Evolutionary conservation across 164 flowering plant species (phyloP).

Genomic region (Sedum album): DNA sequence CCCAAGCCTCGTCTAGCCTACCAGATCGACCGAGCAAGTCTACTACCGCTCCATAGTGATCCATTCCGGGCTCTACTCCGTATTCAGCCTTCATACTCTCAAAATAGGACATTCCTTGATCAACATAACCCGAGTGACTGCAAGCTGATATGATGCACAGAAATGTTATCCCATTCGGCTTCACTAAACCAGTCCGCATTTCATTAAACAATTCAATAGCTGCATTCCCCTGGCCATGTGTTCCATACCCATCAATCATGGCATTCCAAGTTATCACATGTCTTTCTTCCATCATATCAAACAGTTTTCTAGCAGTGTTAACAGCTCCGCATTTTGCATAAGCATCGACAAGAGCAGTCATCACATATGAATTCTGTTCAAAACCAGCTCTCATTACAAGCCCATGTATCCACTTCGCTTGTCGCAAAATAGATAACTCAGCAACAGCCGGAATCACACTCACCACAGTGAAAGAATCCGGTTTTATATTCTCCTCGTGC

Average conservation of each 20-base stretch:
- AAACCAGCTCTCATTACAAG: slow-evolving; percentile 42
- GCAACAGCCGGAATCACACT: slow-evolving; percentile 73
- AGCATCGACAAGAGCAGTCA: slow-evolving; percentile 86
- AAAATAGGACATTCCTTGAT: slow-evolving; percentile 52
- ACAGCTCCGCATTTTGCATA: slow-evolving; percentile 92
- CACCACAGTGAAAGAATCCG: slow-evolving; percentile 77
- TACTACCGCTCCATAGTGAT: slow-evolving; percentile 83
- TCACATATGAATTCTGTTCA: slow-evolving; percentile 52
- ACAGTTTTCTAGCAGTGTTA: slow-evolving; percentile 60
- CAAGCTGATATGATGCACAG: slow-evolving; percentile 73
- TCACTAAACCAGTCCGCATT: slow-evolving; percentile 36
- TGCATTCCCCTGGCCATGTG: slow-evolving; percentile 60
- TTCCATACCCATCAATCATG: slow-evolving; percentile 94
- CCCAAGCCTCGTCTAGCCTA: slow-evolving; percentile 66
- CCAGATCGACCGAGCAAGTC: slow-evolving; percentile 92
- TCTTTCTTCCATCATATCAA: slow-evolving; percentile 56
- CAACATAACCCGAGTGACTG: slow-evolving; percentile 78
- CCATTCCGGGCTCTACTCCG: slow-evolving; percentile 59
- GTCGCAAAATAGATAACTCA: slow-evolving; percentile 54
- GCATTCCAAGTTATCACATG: slow-evolving; percentile 89
- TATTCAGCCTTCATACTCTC: slow-evolving; percentile 52
- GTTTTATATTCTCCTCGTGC: slow-evolving; percentile 32
- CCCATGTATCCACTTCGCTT: slow-evolving; percentile 86
- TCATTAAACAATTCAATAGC: slow-evolving; percentile 55
- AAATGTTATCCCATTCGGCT: slow-evolving; percentile 70